Percentiles rank a stretch among this genome's conserved stretches.
phyloP scores from a whole-genome alignment of 306 rosid species.

The Casuarina equisetifolia region DNA sequence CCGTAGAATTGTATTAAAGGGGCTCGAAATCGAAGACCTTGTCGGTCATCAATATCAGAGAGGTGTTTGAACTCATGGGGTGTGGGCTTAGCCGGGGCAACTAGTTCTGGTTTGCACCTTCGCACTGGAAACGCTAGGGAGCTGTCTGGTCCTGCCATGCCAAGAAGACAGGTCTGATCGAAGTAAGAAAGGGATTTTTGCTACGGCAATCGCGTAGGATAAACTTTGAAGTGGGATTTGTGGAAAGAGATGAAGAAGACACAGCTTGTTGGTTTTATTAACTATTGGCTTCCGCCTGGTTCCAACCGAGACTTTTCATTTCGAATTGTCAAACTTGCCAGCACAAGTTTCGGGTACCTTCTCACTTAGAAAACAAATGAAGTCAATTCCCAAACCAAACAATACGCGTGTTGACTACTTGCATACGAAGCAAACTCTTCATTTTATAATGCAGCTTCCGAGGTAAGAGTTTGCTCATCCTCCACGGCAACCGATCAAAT shows the following conservation, averaged over 20 bases:
- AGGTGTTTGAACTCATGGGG: constrained; percentile 35
- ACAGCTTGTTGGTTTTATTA: too few species aligned
- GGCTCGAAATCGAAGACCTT: constrained; percentile 38
- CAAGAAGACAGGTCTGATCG: background rate
- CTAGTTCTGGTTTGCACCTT: constrained; percentile 30
- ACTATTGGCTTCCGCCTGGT: too few species aligned
- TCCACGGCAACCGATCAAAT: background rate
- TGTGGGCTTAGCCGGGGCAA: constrained; percentile 33
- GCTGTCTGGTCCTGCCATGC: background rate
- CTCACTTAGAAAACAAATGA: too few species aligned
- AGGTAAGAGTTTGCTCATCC: background rate
- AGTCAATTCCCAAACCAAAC: too few species aligned
- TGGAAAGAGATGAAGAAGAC: too few species aligned
- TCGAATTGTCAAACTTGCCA: too few species aligned
- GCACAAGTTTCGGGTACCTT: too few species aligned
- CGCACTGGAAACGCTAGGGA: constrained; percentile 30
- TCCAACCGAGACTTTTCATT: too few species aligned
- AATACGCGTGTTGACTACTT: background rate
- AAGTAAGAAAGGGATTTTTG: background rate
- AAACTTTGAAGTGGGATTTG: too few species aligned
- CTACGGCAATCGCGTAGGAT: too few species aligned
- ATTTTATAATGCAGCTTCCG: background rate
- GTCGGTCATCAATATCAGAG: constrained; percentile 46
- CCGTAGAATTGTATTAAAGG: constrained; percentile 39
- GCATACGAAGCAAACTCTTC: background rate